Evolutionary conservation across 2,329 filamentous ascomycete genomes (phyloP).

Genomic region (Fusarium burgessii): DNA sequence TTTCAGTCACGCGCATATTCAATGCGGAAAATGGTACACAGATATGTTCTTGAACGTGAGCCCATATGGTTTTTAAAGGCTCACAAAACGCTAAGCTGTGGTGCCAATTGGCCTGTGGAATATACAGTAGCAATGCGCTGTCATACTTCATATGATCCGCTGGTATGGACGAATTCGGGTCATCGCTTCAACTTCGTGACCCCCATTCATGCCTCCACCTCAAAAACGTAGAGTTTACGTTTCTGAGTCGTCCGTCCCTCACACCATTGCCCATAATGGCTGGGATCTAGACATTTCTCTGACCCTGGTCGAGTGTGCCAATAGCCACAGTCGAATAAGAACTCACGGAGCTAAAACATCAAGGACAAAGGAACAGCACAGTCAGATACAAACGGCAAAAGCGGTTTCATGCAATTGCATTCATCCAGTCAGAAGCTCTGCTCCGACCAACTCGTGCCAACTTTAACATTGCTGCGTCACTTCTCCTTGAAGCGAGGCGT

Average conservation of each 20-base stretch:
- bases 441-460: conserved; percentile 35
- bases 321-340: conserved; percentile 5
- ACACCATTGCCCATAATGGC: conserved; percentile 40
- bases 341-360: conserved; percentile 5
- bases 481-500: conserved; percentile 33
- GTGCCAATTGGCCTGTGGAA: conserved; percentile 17
- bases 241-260: conserved; percentile 27
- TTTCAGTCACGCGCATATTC: conserved; percentile 29
- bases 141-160: conserved; percentile 7
- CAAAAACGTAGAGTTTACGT: neutral
- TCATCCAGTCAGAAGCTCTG: conserved; percentile 30
- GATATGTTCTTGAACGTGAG: conserved; percentile 13
- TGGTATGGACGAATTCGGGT: conserved; percentile 15
- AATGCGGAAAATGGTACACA: neutral
- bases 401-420: conserved; percentile 30
- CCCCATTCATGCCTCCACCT: conserved; percentile 43
- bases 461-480: conserved; percentile 36
- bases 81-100: conserved; percentile 9
- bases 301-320: conserved; percentile 7
- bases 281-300: conserved; percentile 29
- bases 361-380: conserved; percentile 25
- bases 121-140: conserved; percentile 11
- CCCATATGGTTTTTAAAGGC: conserved; percentile 3
- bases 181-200: conserved; percentile 25
- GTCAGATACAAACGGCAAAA: conserved; percentile 30